Conservation (phyloP, 805 yeast species). For the Wickerhamiella domercqiae region DNA sequence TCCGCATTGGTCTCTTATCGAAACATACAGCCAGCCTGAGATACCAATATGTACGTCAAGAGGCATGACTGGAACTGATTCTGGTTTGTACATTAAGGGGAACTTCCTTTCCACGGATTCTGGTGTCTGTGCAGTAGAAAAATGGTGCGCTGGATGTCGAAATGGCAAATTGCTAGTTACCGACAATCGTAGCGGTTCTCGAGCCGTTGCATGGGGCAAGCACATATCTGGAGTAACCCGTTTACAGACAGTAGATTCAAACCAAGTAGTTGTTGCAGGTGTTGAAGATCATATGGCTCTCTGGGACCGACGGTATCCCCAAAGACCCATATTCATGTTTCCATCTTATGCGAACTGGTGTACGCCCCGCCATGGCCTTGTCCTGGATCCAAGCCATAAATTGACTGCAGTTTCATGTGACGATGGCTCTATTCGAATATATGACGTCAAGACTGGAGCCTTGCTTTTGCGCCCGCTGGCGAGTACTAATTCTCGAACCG, state of each 20-base stretch:
- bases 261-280: conserved; percentile 6
- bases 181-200: background rate
- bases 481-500: too few species aligned
- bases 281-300: conserved; percentile 13
- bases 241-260: background rate
- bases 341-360: conserved; percentile 13
- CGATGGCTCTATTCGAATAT: conserved; percentile 5
- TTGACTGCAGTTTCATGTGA: conserved; percentile 12
- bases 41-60: too few species aligned
- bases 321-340: conserved; percentile 4
- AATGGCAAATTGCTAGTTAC: conserved; percentile 1
- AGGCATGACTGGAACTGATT: background rate
- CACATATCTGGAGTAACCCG: conserved; percentile 7
- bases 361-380: conserved; percentile 9
- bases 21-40: too few species aligned
- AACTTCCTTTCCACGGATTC: background rate
- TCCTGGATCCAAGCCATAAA: conserved; percentile 3
- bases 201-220: background rate
- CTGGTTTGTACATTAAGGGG: background rate
- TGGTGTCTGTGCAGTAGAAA: background rate
- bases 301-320: conserved; percentile 8
- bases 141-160: conserved; percentile 6
- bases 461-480: background rate
- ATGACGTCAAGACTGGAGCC: conserved; percentile 4
- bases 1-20: too few species aligned